A percentile compares a stretch with the other conserved stretches of the same genome.
Evolutionary conservation across 305 asterid genomes (phyloP).

Genomic region (Fraxinus greggii): DNA sequence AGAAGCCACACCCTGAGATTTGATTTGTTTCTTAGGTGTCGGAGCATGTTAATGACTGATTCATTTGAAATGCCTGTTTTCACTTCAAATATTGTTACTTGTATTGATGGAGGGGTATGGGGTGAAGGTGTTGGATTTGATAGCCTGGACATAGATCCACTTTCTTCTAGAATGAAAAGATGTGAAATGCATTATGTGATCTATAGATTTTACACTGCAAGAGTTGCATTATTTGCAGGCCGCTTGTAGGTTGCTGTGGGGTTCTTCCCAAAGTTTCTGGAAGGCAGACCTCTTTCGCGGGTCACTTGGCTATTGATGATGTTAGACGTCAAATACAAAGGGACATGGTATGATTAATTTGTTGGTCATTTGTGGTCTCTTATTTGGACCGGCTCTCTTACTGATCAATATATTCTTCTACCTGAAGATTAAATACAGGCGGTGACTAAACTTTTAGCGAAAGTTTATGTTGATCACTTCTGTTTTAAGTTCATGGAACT

Average conservation of each 20-base stretch:
- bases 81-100: background rate
- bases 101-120: background rate
- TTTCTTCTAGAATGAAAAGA: background rate
- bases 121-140: background rate
- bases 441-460: background rate
- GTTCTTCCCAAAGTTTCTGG: conserved; percentile 29
- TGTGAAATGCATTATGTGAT: background rate
- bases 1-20: background rate
- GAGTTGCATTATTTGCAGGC: conserved; percentile 34
- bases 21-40: background rate
- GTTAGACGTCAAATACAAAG: conserved; percentile 28
- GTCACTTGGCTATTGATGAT: conserved; percentile 39
- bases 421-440: background rate
- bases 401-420: background rate
- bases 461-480: background rate
- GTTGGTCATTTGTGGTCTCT: background rate
- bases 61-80: background rate
- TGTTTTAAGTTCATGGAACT: background rate
- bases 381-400: background rate
- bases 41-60: background rate
- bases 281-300: conserved; percentile 28
- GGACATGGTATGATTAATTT: conserved; percentile 39
- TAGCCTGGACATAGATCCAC: background rate
- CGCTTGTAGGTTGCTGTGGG: conserved; percentile 34
- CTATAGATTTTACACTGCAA: background rate